These are phyloP conservation scores for Coffea canephora DNA, from an alignment of 257 asterid genomes.

Conservation along the genomic window DNA sequence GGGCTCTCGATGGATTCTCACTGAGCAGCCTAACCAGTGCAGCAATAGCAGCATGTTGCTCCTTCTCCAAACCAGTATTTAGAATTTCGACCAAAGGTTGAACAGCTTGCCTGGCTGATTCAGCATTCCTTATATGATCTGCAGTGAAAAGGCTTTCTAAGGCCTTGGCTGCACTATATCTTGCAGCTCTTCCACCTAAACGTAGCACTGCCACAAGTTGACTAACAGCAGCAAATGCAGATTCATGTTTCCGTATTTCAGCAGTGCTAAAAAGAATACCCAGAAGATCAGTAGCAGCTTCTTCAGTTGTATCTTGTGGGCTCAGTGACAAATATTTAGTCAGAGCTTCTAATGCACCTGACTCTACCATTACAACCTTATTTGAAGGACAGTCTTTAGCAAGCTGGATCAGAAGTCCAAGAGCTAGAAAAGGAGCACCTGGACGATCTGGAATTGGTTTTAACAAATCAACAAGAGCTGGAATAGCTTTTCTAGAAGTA, in stretches of 20 bases:
- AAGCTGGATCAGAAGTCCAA: conserved; percentile 88
- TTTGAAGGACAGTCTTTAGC: conserved; percentile 81
- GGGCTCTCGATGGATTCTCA: conserved; percentile 89
- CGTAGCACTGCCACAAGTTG: conserved; percentile 97
- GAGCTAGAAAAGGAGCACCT: conserved; percentile 92
- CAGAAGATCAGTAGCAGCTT: conserved; percentile 97
- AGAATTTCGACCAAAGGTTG: conserved; percentile 94
- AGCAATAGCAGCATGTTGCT: conserved; percentile 98
- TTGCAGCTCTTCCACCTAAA: conserved; percentile 94
- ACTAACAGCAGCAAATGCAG: conserved; percentile 94
- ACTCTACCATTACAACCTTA: conserved; percentile 90
- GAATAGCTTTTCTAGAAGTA: conserved; percentile 94
- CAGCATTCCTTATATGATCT: conserved; percentile 92
- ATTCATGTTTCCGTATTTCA: conserved; percentile 92
- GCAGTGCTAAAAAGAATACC: conserved; percentile 93
- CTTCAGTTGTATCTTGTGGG: conserved; percentile 94
- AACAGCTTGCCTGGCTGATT: conserved; percentile 93
- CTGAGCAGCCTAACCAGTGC: conserved; percentile 83
- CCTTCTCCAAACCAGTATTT: conserved; percentile 91
- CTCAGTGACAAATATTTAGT: conserved; percentile 92
- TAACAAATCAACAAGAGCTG: conserved; percentile 95
- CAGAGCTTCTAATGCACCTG: conserved; percentile 94
- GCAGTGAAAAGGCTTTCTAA: conserved; percentile 92
- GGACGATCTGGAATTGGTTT: conserved; percentile 99
- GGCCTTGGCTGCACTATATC: conserved; percentile 97